phyloP scores from a whole-genome alignment of 2,329 filamentous ascomycete species.

The Claviceps sorghi region DNA sequence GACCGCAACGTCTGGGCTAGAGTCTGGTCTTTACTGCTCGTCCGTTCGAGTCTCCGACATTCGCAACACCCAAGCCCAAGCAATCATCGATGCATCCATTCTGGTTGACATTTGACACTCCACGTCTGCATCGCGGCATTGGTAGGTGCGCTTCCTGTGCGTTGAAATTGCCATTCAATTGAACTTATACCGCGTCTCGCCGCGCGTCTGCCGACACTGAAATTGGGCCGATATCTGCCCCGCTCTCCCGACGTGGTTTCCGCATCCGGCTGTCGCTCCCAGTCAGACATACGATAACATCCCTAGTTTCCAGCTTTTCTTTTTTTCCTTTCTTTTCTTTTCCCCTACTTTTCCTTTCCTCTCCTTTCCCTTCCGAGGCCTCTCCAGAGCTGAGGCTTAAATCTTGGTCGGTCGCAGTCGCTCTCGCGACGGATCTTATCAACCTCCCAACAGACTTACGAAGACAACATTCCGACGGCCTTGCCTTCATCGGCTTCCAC shows the following conservation, averaged over 20 bases:
- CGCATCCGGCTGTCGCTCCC: background rate
- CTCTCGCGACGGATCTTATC: background rate
- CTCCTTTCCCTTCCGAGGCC: background rate
- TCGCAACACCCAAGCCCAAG: background rate
- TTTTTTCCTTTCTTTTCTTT: background rate
- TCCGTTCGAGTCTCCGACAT: background rate
- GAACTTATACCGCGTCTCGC: background rate
- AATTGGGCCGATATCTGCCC: background rate
- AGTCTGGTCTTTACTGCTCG: too few relatives aligned
- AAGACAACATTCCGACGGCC: background rate
- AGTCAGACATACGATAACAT: background rate
- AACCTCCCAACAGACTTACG: background rate
- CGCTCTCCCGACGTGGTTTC: background rate
- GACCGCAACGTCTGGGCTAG: too few relatives aligned
- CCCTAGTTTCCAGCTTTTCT: background rate
- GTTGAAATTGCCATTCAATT: too few relatives aligned
- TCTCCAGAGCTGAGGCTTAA: background rate
- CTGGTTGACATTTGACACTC: too few relatives aligned
- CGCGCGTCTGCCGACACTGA: background rate
- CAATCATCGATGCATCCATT: background rate
- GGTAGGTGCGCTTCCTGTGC: background rate
- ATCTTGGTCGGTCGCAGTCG: background rate
- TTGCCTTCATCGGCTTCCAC: background rate
- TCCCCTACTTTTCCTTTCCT: background rate
- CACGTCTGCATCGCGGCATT: background rate